phyloP scores from a whole-genome alignment of 495 filamentous ascomycete species.

The Trichoderma erinaceum region DNA sequence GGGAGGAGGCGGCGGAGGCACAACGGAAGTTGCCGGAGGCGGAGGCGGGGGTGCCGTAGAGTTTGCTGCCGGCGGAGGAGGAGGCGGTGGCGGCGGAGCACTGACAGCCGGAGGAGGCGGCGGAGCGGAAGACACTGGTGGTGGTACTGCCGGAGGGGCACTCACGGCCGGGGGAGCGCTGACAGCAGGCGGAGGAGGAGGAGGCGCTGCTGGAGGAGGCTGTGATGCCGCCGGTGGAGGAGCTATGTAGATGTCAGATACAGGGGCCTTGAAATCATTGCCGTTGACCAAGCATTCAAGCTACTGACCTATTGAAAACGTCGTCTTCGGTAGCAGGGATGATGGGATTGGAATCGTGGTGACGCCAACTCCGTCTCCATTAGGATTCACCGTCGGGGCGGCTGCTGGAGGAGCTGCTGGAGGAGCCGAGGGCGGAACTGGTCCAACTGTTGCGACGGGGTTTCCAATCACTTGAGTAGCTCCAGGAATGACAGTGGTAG shows the following conservation, averaged over 20 bases:
- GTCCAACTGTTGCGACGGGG: not conserved
- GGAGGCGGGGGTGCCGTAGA: constrained; percentile 13
- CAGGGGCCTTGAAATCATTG: not conserved
- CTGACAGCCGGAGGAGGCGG: not conserved
- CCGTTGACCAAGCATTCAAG: not conserved
- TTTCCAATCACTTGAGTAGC: not conserved
- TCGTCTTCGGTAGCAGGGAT: constrained; percentile 3
- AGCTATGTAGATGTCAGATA: not conserved
- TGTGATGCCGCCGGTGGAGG: not conserved
- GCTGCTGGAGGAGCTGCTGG: not conserved
- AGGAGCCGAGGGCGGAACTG: not conserved
- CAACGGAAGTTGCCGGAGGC: not conserved
- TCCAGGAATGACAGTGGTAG: not conserved
- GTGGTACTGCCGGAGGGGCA: not conserved
- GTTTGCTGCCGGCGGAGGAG: constrained; percentile 2
- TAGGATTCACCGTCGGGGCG: not conserved
- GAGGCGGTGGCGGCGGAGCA: constrained; percentile 4
- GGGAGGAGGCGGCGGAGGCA: constrained; percentile 19
- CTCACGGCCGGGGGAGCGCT: not conserved
- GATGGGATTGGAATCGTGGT: not conserved
- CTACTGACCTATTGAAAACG: not conserved
- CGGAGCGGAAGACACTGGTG: not conserved
- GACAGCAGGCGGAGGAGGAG: not conserved
- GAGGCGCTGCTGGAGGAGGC: not conserved
- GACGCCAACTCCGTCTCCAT: constrained; percentile 11